Evolutionary conservation across 2,329 filamentous ascomycete species (phyloP), one percentile per base, ranked within the genome.

Genomic region (Fusarium gaditjirri): DNA sequence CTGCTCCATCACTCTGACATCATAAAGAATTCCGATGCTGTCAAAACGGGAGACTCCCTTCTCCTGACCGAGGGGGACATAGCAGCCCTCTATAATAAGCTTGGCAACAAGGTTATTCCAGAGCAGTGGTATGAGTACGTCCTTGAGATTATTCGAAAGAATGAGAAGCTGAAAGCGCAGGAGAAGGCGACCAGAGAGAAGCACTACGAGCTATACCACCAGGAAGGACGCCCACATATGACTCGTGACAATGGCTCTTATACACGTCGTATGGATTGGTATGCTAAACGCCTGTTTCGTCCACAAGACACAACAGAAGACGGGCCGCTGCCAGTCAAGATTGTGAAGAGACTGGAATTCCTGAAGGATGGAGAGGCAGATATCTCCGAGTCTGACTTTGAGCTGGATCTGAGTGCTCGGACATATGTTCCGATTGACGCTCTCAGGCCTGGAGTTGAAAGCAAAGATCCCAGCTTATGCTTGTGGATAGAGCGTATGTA

Each of bases 41-140:
- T 19, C 17, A 5, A 12, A 4, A 3, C 12, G 1, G 29, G n/a
- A 21, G 47, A 35, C 29, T 23, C 29, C 5, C 4, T 8, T 2
- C n/a, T 25, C 2, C n/a, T 35, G 10, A 19, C 29, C 3, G n/a
- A 25, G 12, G n/a, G 17, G 8, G 47, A 50, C 4, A 14, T 25
- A 12, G 2, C 12, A 19, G 2, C 16, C 2, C 16, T 35, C n/a
- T 19, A 5, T 4, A 8, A 10, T 14, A n/a, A 33, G 2, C 29
- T 2, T 11, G 16, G 11, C 3, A 50, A 2, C 8, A n/a, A 11
- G 1, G 0, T 25, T 4, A 4, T 35, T 3, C n/a, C 47, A 3
- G 16, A 19, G 16, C 8, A 35, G 5, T 35, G 47, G 29, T 1
- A 19, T 21, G 47, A 9, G 6, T 19, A n/a, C 8, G 4, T 35